phyloP scores from a whole-genome alignment of 352 stramenopile genomes.

The Pythium folliculosum region DNA sequence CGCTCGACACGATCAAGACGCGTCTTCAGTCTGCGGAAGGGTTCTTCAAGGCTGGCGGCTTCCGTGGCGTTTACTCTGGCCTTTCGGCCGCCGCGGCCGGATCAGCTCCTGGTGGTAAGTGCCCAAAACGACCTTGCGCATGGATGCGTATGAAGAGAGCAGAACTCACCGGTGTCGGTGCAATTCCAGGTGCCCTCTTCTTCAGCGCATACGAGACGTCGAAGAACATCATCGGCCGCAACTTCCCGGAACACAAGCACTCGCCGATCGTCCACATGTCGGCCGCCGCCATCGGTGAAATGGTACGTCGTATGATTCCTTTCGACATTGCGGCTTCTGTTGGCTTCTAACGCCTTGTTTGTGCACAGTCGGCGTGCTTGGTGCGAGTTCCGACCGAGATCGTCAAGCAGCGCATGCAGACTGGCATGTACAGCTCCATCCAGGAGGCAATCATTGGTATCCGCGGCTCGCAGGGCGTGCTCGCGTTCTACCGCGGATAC shows the following conservation, averaged over 20 bases:
- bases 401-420: conserved; percentile 99
- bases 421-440: conserved; percentile 83
- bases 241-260: conserved; percentile 67
- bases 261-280: conserved; percentile 94
- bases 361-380: conserved; percentile 90
- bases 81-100: conserved; percentile 90
- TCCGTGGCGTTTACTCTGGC: conserved; percentile 92
- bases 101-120: conserved; percentile 88
- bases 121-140: neutral
- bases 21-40: conserved; percentile 95
- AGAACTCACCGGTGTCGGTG: neutral
- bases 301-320: conserved; percentile 36
- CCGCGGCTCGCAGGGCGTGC: conserved; percentile 65
- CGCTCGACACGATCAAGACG: conserved; percentile 99
- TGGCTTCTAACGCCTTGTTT: conserved; percentile 9
- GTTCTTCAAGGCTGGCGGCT: conserved; percentile 97
- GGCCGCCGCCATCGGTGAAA: conserved; percentile 94
- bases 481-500: conserved; percentile 97
- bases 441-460: conserved; percentile 77
- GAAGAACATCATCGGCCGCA: conserved; percentile 70
- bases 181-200: conserved; percentile 75
- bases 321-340: neutral
- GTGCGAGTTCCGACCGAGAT: conserved; percentile 99
- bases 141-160: neutral
- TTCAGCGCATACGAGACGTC: conserved; percentile 91